A percentile compares a stretch with the other conserved stretches of the same genome.
phyloP scores from a whole-genome alignment of 768 basidiomycete species.

The Podaxis sp. region DNA sequence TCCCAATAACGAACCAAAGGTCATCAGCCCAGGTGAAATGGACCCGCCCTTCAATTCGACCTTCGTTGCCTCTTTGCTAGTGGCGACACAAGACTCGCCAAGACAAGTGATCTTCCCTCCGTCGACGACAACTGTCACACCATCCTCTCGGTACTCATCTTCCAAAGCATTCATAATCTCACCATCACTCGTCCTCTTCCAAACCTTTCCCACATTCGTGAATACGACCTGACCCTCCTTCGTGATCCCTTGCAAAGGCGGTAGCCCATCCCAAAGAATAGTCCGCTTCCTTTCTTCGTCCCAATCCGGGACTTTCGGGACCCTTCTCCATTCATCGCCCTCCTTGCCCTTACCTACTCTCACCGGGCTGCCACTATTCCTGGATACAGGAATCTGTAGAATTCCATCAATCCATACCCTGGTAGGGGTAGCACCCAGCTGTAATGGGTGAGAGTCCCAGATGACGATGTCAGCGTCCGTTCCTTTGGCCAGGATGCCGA shows the following conservation, averaged over 20 bases:
- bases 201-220: conserved; percentile 59
- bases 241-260: conserved; percentile 46
- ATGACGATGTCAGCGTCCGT: conserved; percentile 68
- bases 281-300: conserved; percentile 57
- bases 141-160: conserved; percentile 15
- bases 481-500: conserved; percentile 60
- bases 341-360: conserved; percentile 41
- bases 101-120: conserved; percentile 52
- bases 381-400: conserved; percentile 53
- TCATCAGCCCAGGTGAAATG: conserved; percentile 61
- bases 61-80: conserved; percentile 18
- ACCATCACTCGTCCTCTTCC: conserved; percentile 27
- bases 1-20: conserved; percentile 67
- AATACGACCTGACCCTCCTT: conserved; percentile 44
- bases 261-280: conserved; percentile 64
- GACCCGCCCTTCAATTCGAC: conserved; percentile 70
- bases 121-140: conserved; percentile 35
- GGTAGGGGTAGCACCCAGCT: conserved; percentile 66
- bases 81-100: conserved; percentile 29
- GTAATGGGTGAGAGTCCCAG: conserved; percentile 74
- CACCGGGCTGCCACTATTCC: conserved; percentile 35
- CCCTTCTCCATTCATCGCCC: conserved; percentile 37
- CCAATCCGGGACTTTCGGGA: conserved; percentile 58
- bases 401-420: conserved; percentile 87
- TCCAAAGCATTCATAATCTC: conserved; percentile 24